These are phyloP conservation scores for Catharanthus roseus DNA, from an alignment of 257 asterid genomes.

Conservation along the genomic window DNA sequence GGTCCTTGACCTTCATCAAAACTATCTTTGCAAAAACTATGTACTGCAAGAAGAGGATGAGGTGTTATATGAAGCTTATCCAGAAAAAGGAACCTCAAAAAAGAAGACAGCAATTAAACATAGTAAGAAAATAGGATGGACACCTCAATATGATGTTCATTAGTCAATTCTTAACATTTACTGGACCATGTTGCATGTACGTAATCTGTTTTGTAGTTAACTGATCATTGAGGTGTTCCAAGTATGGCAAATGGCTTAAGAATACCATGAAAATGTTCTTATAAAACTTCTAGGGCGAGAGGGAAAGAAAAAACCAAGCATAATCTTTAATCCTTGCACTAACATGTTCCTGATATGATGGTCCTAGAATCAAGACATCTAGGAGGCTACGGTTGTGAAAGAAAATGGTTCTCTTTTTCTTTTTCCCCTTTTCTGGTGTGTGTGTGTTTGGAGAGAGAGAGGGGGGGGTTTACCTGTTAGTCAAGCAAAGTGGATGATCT, in stretches of 20 bases:
- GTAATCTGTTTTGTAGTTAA: not conserved
- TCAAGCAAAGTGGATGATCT: not conserved
- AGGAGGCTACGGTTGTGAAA: not conserved
- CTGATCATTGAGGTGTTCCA: not conserved
- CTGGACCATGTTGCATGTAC: not conserved
- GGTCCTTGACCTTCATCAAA: constrained; percentile 61
- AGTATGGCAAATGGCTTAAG: not conserved
- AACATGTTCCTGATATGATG: no score
- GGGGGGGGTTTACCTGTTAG: no score
- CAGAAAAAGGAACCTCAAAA: not conserved
- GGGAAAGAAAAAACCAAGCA: not conserved
- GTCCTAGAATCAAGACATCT: not conserved
- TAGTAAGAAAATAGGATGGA: not conserved
- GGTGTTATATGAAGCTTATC: constrained; percentile 10
- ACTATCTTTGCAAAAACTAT: constrained; percentile 68
- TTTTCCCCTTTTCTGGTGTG: no score
- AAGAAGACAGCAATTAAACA: not conserved
- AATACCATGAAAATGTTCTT: not conserved
- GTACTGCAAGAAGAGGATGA: constrained; percentile 49
- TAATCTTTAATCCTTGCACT: not conserved
- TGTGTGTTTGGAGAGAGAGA: no score
- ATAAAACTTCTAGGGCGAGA: not conserved
- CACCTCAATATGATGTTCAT: not conserved
- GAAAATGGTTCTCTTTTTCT: not conserved
- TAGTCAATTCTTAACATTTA: not conserved